Percentiles rank a stretch among this genome's conserved stretches.
phyloP scores from a whole-genome alignment of 805 yeast genomes.

The Spathaspora sp. region DNA sequence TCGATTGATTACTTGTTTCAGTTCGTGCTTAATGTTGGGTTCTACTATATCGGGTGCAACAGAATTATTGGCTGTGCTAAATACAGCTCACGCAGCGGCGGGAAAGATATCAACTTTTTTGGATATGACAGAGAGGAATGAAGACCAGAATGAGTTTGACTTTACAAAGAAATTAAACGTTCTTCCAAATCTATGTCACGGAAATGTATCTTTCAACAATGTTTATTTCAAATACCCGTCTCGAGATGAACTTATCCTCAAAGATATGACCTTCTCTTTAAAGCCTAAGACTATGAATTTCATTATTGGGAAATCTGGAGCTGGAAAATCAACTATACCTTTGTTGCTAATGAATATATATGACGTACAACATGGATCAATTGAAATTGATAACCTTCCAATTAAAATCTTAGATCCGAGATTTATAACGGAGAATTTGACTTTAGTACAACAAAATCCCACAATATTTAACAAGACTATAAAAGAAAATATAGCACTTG shows the following conservation, averaged over 20 bases:
- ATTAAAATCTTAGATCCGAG: slow-evolving; percentile 37
- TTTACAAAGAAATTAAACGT: slow-evolving; percentile 3
- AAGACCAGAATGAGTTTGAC: slow-evolving; percentile 6
- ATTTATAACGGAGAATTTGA: slow-evolving; percentile 62
- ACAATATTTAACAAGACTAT: slow-evolving; percentile 60
- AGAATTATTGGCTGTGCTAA: slow-evolving; percentile 55
- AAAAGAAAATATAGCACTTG: slow-evolving; percentile 59
- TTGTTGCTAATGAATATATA: slow-evolving; percentile 63
- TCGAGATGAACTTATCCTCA: slow-evolving; percentile 47
- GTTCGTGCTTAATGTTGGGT: slow-evolving; percentile 75
- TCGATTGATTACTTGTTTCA: slow-evolving; percentile 75
- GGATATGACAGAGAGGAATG: neutral
- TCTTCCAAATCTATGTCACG: neutral
- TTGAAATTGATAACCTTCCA: slow-evolving; percentile 54
- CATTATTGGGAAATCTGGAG: slow-evolving; percentile 85
- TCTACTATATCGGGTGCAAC: slow-evolving; percentile 53
- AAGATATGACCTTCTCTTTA: slow-evolving; percentile 37
- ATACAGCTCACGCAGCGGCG: slow-evolving; percentile 72
- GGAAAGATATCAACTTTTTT: slow-evolving; percentile 43
- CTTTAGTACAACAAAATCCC: slow-evolving; percentile 72
- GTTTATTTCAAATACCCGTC: slow-evolving; percentile 65
- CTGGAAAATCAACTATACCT: slow-evolving; percentile 86
- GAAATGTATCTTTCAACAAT: slow-evolving; percentile 44
- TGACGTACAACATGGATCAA: slow-evolving; percentile 45
- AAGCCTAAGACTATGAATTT: slow-evolving; percentile 47